Conservation (phyloP, 495 filamentous ascomycete species). For the Daldinia vernicosa region DNA sequence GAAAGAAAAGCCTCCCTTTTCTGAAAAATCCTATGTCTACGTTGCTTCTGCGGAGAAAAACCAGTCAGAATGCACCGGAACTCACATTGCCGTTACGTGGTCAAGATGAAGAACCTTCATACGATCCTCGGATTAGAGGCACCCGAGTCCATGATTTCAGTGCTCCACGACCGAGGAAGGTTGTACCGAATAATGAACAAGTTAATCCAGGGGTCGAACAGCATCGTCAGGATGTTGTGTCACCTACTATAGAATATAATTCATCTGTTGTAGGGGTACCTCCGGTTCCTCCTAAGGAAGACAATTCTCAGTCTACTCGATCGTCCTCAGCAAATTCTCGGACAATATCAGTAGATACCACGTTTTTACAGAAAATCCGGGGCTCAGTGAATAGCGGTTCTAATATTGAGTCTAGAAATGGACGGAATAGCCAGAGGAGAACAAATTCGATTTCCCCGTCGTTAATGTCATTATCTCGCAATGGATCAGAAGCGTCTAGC, state of each 20-base stretch:
- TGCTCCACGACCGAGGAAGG: slow-evolving; percentile 73
- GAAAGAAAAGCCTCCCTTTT: slow-evolving; percentile 61
- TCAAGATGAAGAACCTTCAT: slow-evolving; percentile 51
- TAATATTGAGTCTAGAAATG: slow-evolving; percentile 6
- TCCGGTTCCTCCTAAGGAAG: slow-evolving; percentile 53
- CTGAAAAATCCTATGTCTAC: slow-evolving; percentile 61
- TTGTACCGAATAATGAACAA: slow-evolving; percentile 47
- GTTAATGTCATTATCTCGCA: slow-evolving; percentile 49
- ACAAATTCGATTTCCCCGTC: slow-evolving; percentile 51
- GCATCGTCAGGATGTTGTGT: slow-evolving; percentile 26
- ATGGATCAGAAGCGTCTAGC: slow-evolving; percentile 51
- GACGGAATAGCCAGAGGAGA: slow-evolving; percentile 46
- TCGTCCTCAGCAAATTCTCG: slow-evolving; percentile 49
- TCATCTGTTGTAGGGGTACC: slow-evolving; percentile 34
- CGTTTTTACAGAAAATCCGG: slow-evolving; percentile 17
- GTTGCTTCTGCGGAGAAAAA: slow-evolving; percentile 53
- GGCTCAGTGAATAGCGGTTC: slow-evolving; percentile 38
- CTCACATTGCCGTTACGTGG: slow-evolving; percentile 59
- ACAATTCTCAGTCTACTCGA: slow-evolving; percentile 33
- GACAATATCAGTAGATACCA: slow-evolving; percentile 36
- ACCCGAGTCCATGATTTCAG: slow-evolving; percentile 92
- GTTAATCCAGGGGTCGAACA: slow-evolving; percentile 20
- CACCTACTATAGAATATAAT: slow-evolving; percentile 19
- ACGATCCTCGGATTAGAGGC: slow-evolving; percentile 86
- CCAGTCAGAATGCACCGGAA: slow-evolving; percentile 54